Evolutionary conservation across 257 asterid species (phyloP).

Genomic region (Rhazya stricta): DNA sequence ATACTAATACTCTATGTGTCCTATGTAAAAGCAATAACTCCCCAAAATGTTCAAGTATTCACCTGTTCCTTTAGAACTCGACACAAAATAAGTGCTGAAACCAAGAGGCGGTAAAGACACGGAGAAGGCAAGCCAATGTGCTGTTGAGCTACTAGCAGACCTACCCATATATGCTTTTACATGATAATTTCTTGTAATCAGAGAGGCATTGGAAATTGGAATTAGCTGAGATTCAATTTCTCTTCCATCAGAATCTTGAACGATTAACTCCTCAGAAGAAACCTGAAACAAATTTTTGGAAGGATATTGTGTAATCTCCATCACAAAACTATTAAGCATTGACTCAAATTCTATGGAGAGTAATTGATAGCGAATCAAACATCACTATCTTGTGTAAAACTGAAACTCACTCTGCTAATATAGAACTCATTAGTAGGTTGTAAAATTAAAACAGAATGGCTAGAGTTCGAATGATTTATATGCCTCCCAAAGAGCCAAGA

Average conservation of each 20-base stretch:
- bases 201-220: conserved; percentile 50
- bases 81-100: conserved; percentile 63
- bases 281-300: conserved; percentile 36
- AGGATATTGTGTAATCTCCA: not conserved
- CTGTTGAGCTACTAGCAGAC: conserved; percentile 42
- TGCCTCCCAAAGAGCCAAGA: not conserved
- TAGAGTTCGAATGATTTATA: not conserved
- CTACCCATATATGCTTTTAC: conserved; percentile 50
- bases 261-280: conserved; percentile 50
- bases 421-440: not conserved
- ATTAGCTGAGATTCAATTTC: conserved; percentile 63
- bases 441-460: not conserved
- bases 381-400: not conserved
- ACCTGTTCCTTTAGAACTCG: conserved; percentile 44
- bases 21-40: not conserved
- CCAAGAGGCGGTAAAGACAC: conserved; percentile 74
- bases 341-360: not conserved
- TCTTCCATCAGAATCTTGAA: conserved; percentile 61
- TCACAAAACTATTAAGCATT: not conserved
- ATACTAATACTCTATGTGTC: not conserved
- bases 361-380: not conserved
- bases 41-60: conserved; percentile 1
- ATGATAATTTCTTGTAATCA: conserved; percentile 33
- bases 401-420: not conserved
- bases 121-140: conserved; percentile 63